These are phyloP conservation scores for Fomitopsis betulina DNA, from an alignment of 1,284 basidiomycete species.

Conservation along the genomic window DNA sequence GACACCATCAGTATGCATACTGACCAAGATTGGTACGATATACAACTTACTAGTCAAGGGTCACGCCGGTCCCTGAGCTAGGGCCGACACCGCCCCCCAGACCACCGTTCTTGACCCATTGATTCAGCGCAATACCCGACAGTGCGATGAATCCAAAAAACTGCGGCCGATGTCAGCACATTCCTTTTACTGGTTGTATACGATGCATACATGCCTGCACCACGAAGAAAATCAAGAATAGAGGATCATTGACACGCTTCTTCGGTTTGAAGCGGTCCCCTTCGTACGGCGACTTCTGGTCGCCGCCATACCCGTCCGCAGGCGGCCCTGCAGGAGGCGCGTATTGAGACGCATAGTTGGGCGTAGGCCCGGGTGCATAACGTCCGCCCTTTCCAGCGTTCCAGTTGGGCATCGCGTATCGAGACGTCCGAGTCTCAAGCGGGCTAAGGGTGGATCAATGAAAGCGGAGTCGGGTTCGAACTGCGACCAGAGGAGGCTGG, in stretches of 20 bases:
- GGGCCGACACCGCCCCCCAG: slow-evolving; percentile 62
- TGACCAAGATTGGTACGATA: slow-evolving; percentile 11
- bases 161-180: slow-evolving; percentile 27
- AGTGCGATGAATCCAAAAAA: slow-evolving; percentile 65
- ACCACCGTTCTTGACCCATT: slow-evolving; percentile 62
- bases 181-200: neutral
- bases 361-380: slow-evolving; percentile 6
- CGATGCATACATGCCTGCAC: slow-evolving; percentile 38
- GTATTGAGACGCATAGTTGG: slow-evolving; percentile 6
- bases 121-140: slow-evolving; percentile 58
- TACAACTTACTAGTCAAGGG: slow-evolving; percentile 51
- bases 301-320: slow-evolving; percentile 24
- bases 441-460: neutral
- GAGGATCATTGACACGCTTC: slow-evolving; percentile 67
- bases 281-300: slow-evolving; percentile 53
- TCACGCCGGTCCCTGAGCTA: slow-evolving; percentile 43
- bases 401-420: neutral
- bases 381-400: neutral
- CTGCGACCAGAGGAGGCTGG: neutral
- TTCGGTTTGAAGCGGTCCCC: slow-evolving; percentile 67
- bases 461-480: neutral
- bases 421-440: too few species aligned
- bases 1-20: slow-evolving; percentile 20
- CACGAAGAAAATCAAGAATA: slow-evolving; percentile 69
- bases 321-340: slow-evolving; percentile 3